These are phyloP conservation scores for Metschnikowia picachoensis DNA, from an alignment of 805 yeast genomes.

Conservation along the genomic window DNA sequence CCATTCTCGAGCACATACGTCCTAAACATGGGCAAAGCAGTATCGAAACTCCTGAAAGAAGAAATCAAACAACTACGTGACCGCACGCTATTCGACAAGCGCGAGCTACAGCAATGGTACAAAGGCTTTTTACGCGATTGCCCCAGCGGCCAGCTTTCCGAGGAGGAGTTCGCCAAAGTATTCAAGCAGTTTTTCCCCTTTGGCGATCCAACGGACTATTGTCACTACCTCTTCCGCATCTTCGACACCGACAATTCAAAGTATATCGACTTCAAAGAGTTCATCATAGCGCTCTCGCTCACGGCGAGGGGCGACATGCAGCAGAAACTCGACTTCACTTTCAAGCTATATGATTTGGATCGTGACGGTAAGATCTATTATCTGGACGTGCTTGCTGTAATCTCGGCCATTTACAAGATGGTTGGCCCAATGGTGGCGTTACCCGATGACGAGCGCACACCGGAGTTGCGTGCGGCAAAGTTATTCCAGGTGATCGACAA, in stretches of 20 bases:
- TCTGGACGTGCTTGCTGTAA: slow-evolving; percentile 75
- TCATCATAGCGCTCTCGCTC: slow-evolving; percentile 79
- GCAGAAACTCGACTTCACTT: slow-evolving; percentile 88
- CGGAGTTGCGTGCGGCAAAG: slow-evolving; percentile 80
- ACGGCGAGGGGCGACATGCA: slow-evolving; percentile 82
- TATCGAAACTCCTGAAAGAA: slow-evolving; percentile 87
- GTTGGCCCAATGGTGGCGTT: slow-evolving; percentile 89
- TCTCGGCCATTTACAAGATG: slow-evolving; percentile 87
- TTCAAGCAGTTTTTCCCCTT: slow-evolving; percentile 97
- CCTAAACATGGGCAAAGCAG: slow-evolving; percentile 89
- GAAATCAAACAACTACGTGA: slow-evolving; percentile 78
- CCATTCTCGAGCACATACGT: neutral
- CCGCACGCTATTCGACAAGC: slow-evolving; percentile 85
- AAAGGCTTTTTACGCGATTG: slow-evolving; percentile 94
- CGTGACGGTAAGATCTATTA: slow-evolving; percentile 72
- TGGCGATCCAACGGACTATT: slow-evolving; percentile 93
- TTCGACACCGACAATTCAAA: slow-evolving; percentile 83
- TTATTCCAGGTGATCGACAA: slow-evolving; percentile 73
- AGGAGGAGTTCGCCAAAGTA: slow-evolving; percentile 84
- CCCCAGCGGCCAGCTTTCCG: slow-evolving; percentile 82
- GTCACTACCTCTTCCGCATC: slow-evolving; percentile 81
- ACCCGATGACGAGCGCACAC: slow-evolving; percentile 87
- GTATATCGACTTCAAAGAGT: slow-evolving; percentile 85
- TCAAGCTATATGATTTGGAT: slow-evolving; percentile 80
- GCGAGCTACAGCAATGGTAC: slow-evolving; percentile 98